A percentile compares a stretch with the other conserved stretches of the same genome.
Conservation (phyloP, 2,329 filamentous ascomycete genomes). For the Penicillium sp. region DNA sequence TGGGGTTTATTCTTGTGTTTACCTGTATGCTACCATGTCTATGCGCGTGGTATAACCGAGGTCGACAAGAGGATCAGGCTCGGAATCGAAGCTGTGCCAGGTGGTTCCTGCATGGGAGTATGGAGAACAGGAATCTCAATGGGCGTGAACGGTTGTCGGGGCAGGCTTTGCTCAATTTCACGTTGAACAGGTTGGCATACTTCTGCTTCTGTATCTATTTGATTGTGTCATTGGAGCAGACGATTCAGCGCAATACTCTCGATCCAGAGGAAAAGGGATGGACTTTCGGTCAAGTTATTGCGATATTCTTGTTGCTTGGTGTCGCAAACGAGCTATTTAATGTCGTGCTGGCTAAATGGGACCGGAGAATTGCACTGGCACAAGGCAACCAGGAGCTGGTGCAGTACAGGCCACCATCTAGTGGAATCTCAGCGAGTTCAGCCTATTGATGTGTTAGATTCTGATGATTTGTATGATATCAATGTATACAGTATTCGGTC, state of each 20-base stretch:
- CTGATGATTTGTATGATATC: neutral
- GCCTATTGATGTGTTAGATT: neutral
- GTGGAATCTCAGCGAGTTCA: slow-evolving; percentile 1
- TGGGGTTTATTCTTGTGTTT: slow-evolving; percentile 8
- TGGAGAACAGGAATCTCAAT: neutral
- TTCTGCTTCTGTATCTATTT: slow-evolving; percentile 15
- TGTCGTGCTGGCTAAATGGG: slow-evolving; percentile 16
- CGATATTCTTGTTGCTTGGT: slow-evolving; percentile 15
- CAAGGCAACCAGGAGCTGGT: slow-evolving; percentile 5
- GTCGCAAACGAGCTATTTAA: slow-evolving; percentile 17
- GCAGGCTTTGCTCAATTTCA: slow-evolving; percentile 7
- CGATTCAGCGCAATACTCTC: slow-evolving; percentile 12
- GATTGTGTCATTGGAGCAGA: slow-evolving; percentile 19
- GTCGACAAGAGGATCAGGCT: slow-evolving; percentile 1
- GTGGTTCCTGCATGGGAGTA: slow-evolving; percentile 6
- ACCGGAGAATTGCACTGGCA: slow-evolving; percentile 5
- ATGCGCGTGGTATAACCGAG: slow-evolving; percentile 1
- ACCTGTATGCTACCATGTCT: slow-evolving; percentile 13
- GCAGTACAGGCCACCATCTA: slow-evolving; percentile 3
- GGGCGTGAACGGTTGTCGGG: slow-evolving; percentile 2
- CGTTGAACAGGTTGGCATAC: slow-evolving; percentile 12
- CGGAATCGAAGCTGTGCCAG: slow-evolving; percentile 2
- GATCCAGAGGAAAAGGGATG: slow-evolving; percentile 12
- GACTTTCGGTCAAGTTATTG: slow-evolving; percentile 19
- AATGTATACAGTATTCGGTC: neutral